These are phyloP conservation scores for Aspergillus steynii DNA, from an alignment of 495 filamentous ascomycete species.

Conservation along the genomic window DNA sequence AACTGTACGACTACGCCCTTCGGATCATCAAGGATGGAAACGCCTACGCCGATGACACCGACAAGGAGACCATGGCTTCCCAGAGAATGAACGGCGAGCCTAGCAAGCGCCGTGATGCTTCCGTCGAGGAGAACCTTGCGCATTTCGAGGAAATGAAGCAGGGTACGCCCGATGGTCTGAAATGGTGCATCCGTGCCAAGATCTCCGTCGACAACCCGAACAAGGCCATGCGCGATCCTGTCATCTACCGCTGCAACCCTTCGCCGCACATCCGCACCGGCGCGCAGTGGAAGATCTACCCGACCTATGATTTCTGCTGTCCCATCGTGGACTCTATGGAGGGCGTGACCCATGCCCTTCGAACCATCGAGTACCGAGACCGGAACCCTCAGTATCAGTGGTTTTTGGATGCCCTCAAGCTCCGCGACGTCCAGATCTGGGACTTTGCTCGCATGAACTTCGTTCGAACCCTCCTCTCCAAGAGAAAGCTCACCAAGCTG, in stretches of 20 bases:
- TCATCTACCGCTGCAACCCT: conserved; percentile 86
- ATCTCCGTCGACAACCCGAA: conserved; percentile 81
- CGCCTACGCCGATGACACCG: conserved; percentile 88
- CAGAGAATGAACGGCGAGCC: conserved; percentile 76
- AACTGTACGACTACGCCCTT: conserved; percentile 76
- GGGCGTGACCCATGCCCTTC: conserved; percentile 90
- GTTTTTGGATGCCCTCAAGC: conserved; percentile 83
- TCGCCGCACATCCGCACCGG: conserved; percentile 89
- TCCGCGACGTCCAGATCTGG: conserved; percentile 93
- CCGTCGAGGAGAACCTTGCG: conserved; percentile 75
- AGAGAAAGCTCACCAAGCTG: conserved; percentile 92
- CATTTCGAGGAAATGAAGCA: conserved; percentile 89
- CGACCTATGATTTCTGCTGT: conserved; percentile 92
- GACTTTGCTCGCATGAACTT: conserved; percentile 98
- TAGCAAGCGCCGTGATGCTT: conserved; percentile 72
- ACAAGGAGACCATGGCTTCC: conserved; percentile 79
- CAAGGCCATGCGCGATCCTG: conserved; percentile 86
- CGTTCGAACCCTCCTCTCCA: conserved; percentile 83
- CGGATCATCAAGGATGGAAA: conserved; percentile 79
- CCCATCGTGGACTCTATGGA: conserved; percentile 89
- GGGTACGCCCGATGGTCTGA: conserved; percentile 70
- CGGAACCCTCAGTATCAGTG: conserved; percentile 97
- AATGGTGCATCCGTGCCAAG: conserved; percentile 88
- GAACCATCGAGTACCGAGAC: conserved; percentile 96
- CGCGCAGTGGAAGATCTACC: conserved; percentile 89